Evolutionary conservation across 2,329 filamentous ascomycete species (phyloP), one percentile per base, ranked within the genome.

Genomic region (Phialophora chinensis): DNA sequence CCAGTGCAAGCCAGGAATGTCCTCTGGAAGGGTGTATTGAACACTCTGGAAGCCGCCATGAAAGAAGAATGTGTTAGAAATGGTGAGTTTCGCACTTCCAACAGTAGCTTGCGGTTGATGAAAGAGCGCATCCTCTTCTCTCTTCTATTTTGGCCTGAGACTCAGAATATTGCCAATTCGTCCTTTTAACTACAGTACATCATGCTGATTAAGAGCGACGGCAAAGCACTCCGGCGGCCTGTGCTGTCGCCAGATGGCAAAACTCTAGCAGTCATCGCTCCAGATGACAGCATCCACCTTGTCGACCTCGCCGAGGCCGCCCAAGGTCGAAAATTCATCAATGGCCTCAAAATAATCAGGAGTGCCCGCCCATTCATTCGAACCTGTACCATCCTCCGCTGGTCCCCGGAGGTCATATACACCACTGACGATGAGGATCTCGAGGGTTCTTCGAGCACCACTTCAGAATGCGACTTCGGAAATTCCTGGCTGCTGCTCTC

Each of bases 401-500:
- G 69, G 69, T 69, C 69, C 17, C 69, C 69, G 44, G 67, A 69
- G 33, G 47, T 47, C 27, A 42, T 67, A 3, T 12, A 27, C 12
- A 17, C 47, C 20, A 4, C 57, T 12, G 57, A 47, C 20, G 38
- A 65, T 23, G 47, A 58, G 12, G 44, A 27, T 12, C 31, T 33
- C 12, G 66, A 66, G 14, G 23, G 54, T 8, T 14, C 47, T 2
- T 64, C 66, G 5, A 65, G 29, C n/a, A 66, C 62, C 2, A 59
- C 65, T n/a, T 66, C 65, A 12, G 59, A 65, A 49, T 62, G 50
- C 54, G 62, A 63, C 4, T 29, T 61, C 6, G 63, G 60, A 42
- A 4, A 7, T 12, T 66, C 60, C 10, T 72, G 63, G 67, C 53
- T 72, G 14, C 56, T 70, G n/a, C 47, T 72, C 4, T 65, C 69